Percentiles rank a stretch among this genome's conserved stretches.
These are phyloP conservation scores for Phytophthora multivora DNA, from an alignment of 352 stramenopile species.

Conservation along the genomic window DNA sequence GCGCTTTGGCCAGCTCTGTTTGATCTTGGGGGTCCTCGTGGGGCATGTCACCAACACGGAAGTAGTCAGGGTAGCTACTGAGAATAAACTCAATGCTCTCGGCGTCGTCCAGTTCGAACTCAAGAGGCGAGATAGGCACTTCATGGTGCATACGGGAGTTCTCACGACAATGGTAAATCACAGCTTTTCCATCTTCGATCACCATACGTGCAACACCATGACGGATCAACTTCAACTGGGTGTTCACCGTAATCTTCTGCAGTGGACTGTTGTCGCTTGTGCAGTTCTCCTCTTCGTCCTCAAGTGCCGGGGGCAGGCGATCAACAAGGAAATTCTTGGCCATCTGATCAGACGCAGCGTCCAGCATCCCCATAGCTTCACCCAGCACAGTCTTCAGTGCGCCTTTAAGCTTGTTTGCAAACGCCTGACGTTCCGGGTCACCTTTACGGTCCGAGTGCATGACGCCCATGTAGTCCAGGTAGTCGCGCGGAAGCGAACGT, in stretches of 20 bases:
- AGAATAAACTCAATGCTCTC: conserved; percentile 84
- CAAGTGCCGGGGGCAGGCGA: conserved; percentile 69
- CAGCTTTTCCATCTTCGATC: conserved; percentile 76
- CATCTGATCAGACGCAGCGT: conserved; percentile 83
- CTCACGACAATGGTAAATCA: conserved; percentile 82
- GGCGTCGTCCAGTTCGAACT: conserved; percentile 82
- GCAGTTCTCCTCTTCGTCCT: conserved; percentile 83
- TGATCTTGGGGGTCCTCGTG: conserved; percentile 78
- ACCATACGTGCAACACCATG: conserved; percentile 73
- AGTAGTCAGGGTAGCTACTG: conserved; percentile 75
- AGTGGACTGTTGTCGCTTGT: conserved; percentile 74
- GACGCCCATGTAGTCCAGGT: conserved; percentile 89
- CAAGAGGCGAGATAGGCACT: conserved; percentile 65
- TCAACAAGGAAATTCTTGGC: conserved; percentile 82
- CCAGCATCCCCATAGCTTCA: conserved; percentile 74
- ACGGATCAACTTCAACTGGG: conserved; percentile 72
- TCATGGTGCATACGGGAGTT: conserved; percentile 83
- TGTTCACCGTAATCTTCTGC: conserved; percentile 85
- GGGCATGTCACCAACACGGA: conserved; percentile 76
- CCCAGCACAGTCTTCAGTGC: conserved; percentile 64
- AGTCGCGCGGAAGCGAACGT: conserved; percentile 83
- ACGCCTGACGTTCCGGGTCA: conserved; percentile 50
- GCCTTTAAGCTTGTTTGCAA: conserved; percentile 58
- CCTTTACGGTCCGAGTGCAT: conserved; percentile 77
- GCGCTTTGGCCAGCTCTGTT: conserved; percentile 64